Evolutionary conservation across 192 early-diverging fungal genomes (phyloP), one percentile per base, ranked within the genome.

Genomic region (Chytriomyces sp.): DNA sequence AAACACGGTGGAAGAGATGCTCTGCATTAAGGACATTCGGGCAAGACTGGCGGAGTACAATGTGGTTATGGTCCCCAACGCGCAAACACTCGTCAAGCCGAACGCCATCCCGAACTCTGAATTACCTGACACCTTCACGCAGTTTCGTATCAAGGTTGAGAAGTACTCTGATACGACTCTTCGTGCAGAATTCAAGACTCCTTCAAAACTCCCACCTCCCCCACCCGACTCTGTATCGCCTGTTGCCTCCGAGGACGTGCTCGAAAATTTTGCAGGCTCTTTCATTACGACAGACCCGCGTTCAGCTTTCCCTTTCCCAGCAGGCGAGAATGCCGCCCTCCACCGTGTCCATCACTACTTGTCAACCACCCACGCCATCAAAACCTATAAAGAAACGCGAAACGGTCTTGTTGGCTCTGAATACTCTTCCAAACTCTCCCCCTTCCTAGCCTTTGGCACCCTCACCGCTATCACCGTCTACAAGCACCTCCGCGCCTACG

Each of bases 401-500:
- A 82, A 82, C 41, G 80, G 76, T 3, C 58, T 82, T 38, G 33
- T 82, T 25, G 80, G 80, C 8, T 59, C 69, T 17, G 80, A 80
- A 3, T 82, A 81, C 59, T 73, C 67, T 25, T 74, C 80, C n/a
- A 82, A 82, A 57, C 59, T 82, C 57, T 32, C 52, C n/a, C 70
- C 70, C 1, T 72, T n/a, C 38, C 30, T 72, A 14, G 70, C 70
- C 0, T 58, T 62, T 26, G 70, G 70, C 2, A 19, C n/a, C 26
- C 4, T 72, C 34, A 25, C n/a, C 44, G 55, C 70, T 17, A 17
- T 12, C 10, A 31, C 34, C 37, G 32, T 72, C 6, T 1, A 32
- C 38, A 22, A 72, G 17, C 22, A 55, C 61, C 19, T 77, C 33
- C 19, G 34, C 3, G 12, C 32, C 0, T 65, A 40, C 14, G 80